A percentile compares a stretch with the other conserved stretches of the same genome.
These are phyloP conservation scores for Aspergillus vadensis DNA, from an alignment of 2,329 filamentous ascomycete species.

Conservation along the genomic window DNA sequence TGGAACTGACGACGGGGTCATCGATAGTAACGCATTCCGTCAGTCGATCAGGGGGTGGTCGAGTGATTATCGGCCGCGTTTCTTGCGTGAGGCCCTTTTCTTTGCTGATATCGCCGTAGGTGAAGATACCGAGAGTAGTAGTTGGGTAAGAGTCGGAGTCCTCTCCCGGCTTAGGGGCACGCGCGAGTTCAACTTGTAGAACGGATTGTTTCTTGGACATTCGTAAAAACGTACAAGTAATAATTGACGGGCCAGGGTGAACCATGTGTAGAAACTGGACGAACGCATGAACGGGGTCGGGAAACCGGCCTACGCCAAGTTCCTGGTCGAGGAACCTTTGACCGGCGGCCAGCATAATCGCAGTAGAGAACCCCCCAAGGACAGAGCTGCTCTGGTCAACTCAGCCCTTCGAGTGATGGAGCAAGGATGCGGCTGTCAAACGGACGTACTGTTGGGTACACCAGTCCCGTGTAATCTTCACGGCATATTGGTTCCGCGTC, in stretches of 20 bases:
- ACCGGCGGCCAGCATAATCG: conserved; percentile 23
- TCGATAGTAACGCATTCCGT: conserved; percentile 24
- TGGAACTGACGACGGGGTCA: conserved; percentile 25
- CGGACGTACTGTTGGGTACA: conserved; percentile 26
- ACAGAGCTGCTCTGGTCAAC: conserved; percentile 24
- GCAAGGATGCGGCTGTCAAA: background rate
- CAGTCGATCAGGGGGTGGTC: conserved; percentile 15
- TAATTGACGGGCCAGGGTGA: conserved; percentile 16
- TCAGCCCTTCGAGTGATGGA: background rate
- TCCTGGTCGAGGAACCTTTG: conserved; percentile 17
- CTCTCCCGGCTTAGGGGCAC: background rate
- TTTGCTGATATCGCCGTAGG: conserved; percentile 20
- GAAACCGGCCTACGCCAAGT: conserved; percentile 14
- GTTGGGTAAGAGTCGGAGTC: background rate
- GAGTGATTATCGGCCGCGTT: background rate
- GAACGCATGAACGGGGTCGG: conserved; percentile 25
- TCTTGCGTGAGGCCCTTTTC: conserved; percentile 21
- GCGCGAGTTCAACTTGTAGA: conserved; percentile 19
- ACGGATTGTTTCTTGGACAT: conserved; percentile 23
- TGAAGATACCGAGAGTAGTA: conserved; percentile 18
- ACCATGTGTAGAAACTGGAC: conserved; percentile 25
- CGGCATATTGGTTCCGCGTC: conserved; percentile 16
- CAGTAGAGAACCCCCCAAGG: conserved; percentile 24
- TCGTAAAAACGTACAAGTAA: conserved; percentile 20
- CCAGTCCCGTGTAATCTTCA: conserved; percentile 23